These are phyloP conservation scores for Apiotrichum akiyoshidainum DNA, from an alignment of 1,284 basidiomycete species.

Conservation along the genomic window DNA sequence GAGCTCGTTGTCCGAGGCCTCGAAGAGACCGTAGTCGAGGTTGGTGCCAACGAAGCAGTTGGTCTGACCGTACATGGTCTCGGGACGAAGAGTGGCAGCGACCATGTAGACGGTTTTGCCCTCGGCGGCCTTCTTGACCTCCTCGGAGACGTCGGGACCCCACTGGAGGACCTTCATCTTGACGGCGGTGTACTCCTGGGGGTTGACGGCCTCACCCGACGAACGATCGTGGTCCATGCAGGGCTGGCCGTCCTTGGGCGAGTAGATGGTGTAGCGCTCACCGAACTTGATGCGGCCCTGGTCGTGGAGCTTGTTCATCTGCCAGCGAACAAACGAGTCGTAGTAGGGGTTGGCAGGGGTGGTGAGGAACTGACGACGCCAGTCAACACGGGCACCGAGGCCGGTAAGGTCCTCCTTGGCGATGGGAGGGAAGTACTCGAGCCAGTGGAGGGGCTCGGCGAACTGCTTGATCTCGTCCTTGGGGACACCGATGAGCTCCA, in stretches of 20 bases:
- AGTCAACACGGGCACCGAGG: constrained; percentile 93
- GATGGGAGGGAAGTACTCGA: constrained; percentile 94
- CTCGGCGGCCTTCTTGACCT: constrained; percentile 62
- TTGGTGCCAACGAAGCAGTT: constrained; percentile 93
- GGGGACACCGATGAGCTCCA: constrained; percentile 88
- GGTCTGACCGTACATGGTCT: constrained; percentile 99
- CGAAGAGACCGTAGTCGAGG: constrained; percentile 91
- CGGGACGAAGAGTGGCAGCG: constrained; percentile 91
- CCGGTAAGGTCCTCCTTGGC: constrained; percentile 82
- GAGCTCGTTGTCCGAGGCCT: constrained; percentile 76
- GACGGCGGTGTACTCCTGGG: constrained; percentile 92
- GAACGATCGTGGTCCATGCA: constrained; percentile 99
- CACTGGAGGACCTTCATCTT: constrained; percentile 92
- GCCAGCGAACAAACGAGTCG: constrained; percentile 97
- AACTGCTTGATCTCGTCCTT: constrained; percentile 91
- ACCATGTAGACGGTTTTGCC: constrained; percentile 86
- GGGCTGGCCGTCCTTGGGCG: constrained; percentile 97
- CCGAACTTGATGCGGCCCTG: constrained; percentile 95
- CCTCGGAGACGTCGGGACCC: constrained; percentile 60
- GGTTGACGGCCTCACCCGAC: constrained; percentile 90
- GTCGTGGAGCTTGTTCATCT: constrained; percentile 86
- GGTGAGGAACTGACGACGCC: constrained; percentile 92
- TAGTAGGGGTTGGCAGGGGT: constrained; percentile 94
- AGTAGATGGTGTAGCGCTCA: constrained; percentile 97
- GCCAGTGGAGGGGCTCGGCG: constrained; percentile 88